A percentile compares a stretch with the other conserved stretches of the same genome.
phyloP scores from a whole-genome alignment of 2,329 filamentous ascomycete species.

The Remersonia thermophila region DNA sequence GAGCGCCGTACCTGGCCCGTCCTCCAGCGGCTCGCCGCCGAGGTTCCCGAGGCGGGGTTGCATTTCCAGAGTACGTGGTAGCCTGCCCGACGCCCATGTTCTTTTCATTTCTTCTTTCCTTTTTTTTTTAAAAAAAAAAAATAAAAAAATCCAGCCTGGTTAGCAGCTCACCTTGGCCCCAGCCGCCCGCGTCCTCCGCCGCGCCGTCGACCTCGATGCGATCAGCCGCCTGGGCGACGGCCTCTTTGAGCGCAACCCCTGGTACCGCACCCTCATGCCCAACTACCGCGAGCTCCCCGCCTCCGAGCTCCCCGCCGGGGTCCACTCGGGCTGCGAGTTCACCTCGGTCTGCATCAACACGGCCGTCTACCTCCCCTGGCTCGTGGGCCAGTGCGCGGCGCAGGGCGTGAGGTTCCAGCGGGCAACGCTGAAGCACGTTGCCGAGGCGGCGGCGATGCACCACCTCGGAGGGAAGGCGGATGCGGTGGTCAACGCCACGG shows the following conservation, averaged over 20 bases:
- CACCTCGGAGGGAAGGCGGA: slow-evolving; percentile 46
- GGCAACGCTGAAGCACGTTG: slow-evolving; percentile 53
- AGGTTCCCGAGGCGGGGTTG: slow-evolving; percentile 65
- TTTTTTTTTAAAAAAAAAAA: too few relatives aligned
- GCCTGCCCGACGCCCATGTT: not conserved
- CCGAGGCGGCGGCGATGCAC: slow-evolving; percentile 52
- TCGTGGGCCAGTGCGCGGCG: slow-evolving; percentile 66
- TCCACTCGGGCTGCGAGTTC: slow-evolving; percentile 63
- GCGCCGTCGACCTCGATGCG: slow-evolving; percentile 46
- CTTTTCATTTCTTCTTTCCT: not conserved
- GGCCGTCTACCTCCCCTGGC: slow-evolving; percentile 74
- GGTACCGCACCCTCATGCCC: slow-evolving; percentile 60
- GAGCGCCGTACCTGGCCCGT: slow-evolving; percentile 54
- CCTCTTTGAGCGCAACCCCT: slow-evolving; percentile 54
- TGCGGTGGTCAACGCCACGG: slow-evolving; percentile 75
- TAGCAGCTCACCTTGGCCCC: too few relatives aligned
- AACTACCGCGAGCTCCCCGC: slow-evolving; percentile 53
- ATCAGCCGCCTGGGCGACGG: slow-evolving; percentile 42
- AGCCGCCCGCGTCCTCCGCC: slow-evolving; percentile 39
- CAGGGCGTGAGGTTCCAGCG: slow-evolving; percentile 59
- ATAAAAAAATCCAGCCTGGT: too few relatives aligned
- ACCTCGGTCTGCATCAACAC: slow-evolving; percentile 88
- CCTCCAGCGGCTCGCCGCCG: slow-evolving; percentile 44
- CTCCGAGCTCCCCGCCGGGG: slow-evolving; percentile 47
- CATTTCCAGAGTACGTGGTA: slow-evolving; percentile 54